A percentile compares a stretch with the other conserved stretches of the same genome.
Evolutionary conservation across 192 early-diverging fungal species (phyloP).

Genomic region (Dissophora ornata): DNA sequence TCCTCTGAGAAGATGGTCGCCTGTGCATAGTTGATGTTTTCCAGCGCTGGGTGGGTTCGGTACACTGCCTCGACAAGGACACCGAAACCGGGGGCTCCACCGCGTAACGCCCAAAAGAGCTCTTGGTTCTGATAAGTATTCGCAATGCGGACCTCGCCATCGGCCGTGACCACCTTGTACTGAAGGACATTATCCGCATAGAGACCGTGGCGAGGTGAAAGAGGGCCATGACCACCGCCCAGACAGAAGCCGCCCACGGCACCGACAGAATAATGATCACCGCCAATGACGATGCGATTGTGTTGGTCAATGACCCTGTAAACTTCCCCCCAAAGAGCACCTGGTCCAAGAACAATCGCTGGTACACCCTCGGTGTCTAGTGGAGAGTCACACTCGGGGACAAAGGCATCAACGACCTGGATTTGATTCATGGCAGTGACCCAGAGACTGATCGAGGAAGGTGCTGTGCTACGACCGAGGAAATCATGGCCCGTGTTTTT

Average conservation of each 20-base stretch:
- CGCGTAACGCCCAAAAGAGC: slow-evolving; percentile 71
- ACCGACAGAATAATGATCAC: slow-evolving; percentile 48
- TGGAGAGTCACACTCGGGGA: slow-evolving; percentile 13
- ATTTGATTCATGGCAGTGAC: slow-evolving; percentile 55
- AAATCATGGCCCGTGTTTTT: slow-evolving; percentile 69
- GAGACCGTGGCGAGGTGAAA: slow-evolving; percentile 59
- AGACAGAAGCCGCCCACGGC: slow-evolving; percentile 55
- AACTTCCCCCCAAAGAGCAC: slow-evolving; percentile 55
- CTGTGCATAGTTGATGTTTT: slow-evolving; percentile 12
- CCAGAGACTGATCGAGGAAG: slow-evolving; percentile 61
- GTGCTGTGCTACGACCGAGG: slow-evolving; percentile 57
- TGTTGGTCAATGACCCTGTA: slow-evolving; percentile 44
- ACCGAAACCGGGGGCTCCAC: slow-evolving; percentile 58
- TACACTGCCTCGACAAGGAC: slow-evolving; percentile 43
- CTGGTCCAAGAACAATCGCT: slow-evolving; percentile 56
- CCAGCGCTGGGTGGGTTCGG: slow-evolving; percentile 20
- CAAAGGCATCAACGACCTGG: slow-evolving; percentile 33
- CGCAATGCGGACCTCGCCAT: slow-evolving; percentile 53
- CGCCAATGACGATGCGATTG: slow-evolving; percentile 49
- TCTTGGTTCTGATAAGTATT: slow-evolving; percentile 58
- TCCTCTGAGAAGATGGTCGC: neutral
- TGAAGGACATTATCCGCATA: slow-evolving; percentile 64
- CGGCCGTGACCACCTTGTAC: slow-evolving; percentile 62
- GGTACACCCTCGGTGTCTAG: too few species aligned
- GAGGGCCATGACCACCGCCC: slow-evolving; percentile 62